Evolutionary conservation across 345 rosid species (phyloP).

Genomic region (Carallia pectinifolia): DNA sequence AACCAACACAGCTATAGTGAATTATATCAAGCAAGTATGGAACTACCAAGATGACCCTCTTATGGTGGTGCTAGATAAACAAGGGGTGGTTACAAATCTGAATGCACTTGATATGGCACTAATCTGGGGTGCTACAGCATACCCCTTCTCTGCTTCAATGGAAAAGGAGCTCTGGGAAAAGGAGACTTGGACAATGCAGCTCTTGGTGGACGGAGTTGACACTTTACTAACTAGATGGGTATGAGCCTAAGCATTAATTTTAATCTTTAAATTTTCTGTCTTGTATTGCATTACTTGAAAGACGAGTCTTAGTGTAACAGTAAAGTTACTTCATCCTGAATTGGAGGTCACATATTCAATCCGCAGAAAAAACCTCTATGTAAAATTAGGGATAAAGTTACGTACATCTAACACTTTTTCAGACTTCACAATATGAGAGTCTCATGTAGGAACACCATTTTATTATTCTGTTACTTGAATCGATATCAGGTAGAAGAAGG

Average conservation of each 20-base stretch:
- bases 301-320: no score
- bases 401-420: not conserved
- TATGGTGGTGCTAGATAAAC: slow-evolving; percentile 55
- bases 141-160: slow-evolving; percentile 62
- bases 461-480: slow-evolving; percentile 5
- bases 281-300: no score
- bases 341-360: no score
- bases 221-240: slow-evolving; percentile 56
- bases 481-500: slow-evolving; percentile 59
- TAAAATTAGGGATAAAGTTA: no score
- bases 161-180: slow-evolving; percentile 69
- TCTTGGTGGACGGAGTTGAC: slow-evolving; percentile 51
- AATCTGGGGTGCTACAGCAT: slow-evolving; percentile 73
- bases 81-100: slow-evolving; percentile 49
- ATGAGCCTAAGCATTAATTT: slow-evolving; percentile 9
- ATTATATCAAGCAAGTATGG: slow-evolving; percentile 57
- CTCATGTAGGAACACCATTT: no score
- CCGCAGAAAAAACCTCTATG: no score
- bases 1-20: slow-evolving; percentile 44
- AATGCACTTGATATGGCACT: slow-evolving; percentile 70
- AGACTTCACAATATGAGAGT: not conserved
- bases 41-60: slow-evolving; percentile 41
- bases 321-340: no score
- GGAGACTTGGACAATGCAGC: slow-evolving; percentile 50
- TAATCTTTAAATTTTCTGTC: no score